phyloP scores from a whole-genome alignment of 768 basidiomycete species.

The Russula abietina region DNA sequence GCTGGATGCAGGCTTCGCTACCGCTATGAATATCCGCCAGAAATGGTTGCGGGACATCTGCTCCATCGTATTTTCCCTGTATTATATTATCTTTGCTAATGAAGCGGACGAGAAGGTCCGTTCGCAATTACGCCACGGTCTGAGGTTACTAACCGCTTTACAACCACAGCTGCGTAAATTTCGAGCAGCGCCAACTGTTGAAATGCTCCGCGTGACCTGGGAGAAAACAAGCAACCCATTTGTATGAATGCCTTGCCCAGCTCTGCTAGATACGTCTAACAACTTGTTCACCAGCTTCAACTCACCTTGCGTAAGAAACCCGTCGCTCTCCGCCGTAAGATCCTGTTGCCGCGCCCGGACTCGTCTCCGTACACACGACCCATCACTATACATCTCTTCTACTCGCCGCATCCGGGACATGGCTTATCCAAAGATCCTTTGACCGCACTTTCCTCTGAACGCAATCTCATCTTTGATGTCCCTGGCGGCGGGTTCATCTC shows the following conservation, averaged over 20 bases:
- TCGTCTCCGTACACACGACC: slow-evolving; percentile 74
- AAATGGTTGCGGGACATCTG: slow-evolving; percentile 88
- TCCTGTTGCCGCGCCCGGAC: slow-evolving; percentile 77
- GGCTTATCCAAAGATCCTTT: slow-evolving; percentile 41
- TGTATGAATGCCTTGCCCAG: slow-evolving; percentile 39
- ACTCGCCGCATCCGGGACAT: slow-evolving; percentile 58
- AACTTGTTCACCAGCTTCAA: slow-evolving; percentile 49
- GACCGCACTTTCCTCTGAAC: slow-evolving; percentile 32
- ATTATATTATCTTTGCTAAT: slow-evolving; percentile 85
- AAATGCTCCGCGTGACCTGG: slow-evolving; percentile 95
- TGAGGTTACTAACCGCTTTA: background rate
- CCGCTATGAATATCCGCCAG: slow-evolving; percentile 87
- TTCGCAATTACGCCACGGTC: background rate
- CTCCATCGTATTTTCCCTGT: slow-evolving; percentile 77
- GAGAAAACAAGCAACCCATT: slow-evolving; percentile 95
- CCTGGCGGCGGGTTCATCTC: slow-evolving; percentile 97
- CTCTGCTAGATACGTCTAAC: slow-evolving; percentile 16
- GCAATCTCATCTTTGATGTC: slow-evolving; percentile 82
- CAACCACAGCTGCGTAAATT: slow-evolving; percentile 75
- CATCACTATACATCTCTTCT: slow-evolving; percentile 79
- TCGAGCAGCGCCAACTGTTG: slow-evolving; percentile 89
- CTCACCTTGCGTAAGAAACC: slow-evolving; percentile 53
- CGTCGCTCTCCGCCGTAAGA: slow-evolving; percentile 61
- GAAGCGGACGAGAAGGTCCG: slow-evolving; percentile 96
- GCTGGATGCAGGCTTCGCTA: slow-evolving; percentile 95